Base-by-base conservation (phyloP, 2,329 filamentous ascomycete genomes). In the Aspergillus viridinutans region DNA sequence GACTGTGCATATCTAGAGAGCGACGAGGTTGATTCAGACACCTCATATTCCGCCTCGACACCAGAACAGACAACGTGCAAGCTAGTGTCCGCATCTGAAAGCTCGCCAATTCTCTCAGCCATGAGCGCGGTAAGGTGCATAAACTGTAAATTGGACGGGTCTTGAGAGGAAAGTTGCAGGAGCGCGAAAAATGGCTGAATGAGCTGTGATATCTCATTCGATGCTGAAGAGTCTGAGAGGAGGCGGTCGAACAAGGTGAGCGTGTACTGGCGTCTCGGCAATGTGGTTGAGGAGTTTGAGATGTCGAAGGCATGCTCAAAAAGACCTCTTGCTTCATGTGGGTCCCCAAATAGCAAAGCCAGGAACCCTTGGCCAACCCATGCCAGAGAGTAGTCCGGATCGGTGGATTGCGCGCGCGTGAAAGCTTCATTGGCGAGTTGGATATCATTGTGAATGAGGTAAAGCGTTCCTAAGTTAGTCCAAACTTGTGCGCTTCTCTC, bases 281-380 rank as follows among this genome's bases (percentile, higher is more conserved):
- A 79, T 2, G 87, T 72, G 0, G 88, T 87, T 0, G 89, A 89
- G 0, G 90, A 88, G 59, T 91, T 90, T 0, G 91, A 87, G 50
- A 99, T 93, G 61, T 96, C 92, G 78, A 96, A 94, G 0, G 94
- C 93, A 70, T 99, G 94, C 1, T 90, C 92, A 69, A 97, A 96
- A 9, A 97, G 83, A 10, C 87, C 86, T 23, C 90, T 83, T 1
- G 93, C 92, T 74, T 97, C 92, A 59, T 84, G 85, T 0, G 77
- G 65, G 60, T 96, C 88, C 1, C 90, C 92, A 51, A 85, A 83
- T 28, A 93, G 77, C 17, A 92, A 80, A 3, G 94, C 92, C 53
- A 97, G 82, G 26, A 96, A 82, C 0, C 90, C 93, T 74, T 97
- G 93, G 1, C 94, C 94, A 7, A 97, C 79, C 95, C 94, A 99